Evolutionary conservation across 1,139 yeast species (phyloP), one percentile per base, ranked within the genome.

Genomic region (Nematodospora anomalae): DNA sequence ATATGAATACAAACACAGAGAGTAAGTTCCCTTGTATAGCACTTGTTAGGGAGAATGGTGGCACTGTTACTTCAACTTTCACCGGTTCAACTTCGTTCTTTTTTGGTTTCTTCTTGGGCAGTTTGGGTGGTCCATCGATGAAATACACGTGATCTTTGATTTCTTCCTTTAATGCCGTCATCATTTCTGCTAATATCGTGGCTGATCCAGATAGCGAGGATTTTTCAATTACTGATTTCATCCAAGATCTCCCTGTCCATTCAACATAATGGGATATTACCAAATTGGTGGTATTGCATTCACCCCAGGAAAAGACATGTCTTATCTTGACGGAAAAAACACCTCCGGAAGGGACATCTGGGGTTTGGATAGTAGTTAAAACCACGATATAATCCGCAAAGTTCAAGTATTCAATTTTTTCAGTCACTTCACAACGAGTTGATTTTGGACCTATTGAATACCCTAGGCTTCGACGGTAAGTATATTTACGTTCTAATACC

Each of bases 341-440:
- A 30, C 62, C 65, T 6, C 83, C 83, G 61, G 76, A 76, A 0
- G 83, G 83, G 4, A 78, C 83, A 46, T 75, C 79, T 0, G 83
- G 83, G 0, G 83, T 77, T 14, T 50, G 56, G 2, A 78, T 65
- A 2, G 60, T 61, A 6, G 72, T 60, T 3, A 62, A 46, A 6
- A 75, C 62, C 23, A 62, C 56, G 5, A 72, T 54, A 41, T 61
- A 57, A 28, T 60, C 62, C 12, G 66, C 56, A 36, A 58, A 66
- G 44, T 76, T 70, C 30, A 60, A 45, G 40, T 68, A 65, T 37
- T 67, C 69, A 12, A 76, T 57, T 2, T 53, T 51, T 52, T 77
- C 83, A 11, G 55, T 57, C 14, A 74, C 76, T 38, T 65, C 69
- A 43, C 80, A 78, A 33, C 61, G 64, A 4, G 83, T 76, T 3